Base-by-base conservation (phyloP, 1,284 basidiomycete species). In the Hemileia vastatrix region DNA sequence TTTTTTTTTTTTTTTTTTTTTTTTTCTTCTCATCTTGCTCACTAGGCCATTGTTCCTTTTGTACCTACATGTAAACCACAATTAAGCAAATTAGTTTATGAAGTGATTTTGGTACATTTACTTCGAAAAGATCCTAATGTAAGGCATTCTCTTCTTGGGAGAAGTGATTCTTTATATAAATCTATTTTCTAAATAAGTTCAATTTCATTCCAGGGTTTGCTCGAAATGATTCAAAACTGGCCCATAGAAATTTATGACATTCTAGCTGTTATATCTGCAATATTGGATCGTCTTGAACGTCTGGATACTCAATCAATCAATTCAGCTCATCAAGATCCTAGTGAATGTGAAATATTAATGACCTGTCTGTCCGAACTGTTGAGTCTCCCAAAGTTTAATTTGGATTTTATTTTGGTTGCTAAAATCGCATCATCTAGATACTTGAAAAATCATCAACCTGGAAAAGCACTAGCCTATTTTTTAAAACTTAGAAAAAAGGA, bases 81-180 rank as follows among this genome's bases (percentile, higher is more conserved):
- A 54, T 81, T 98, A 11, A 84, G 86, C 51, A 84, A 85, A 67
- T 76, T 91, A 27, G 88, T 95, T 2, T 99, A 98, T 76, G 93
- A 95, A 76, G 90, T 97, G 87, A 85, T 97, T 50, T 81, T 98
- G 1, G 90, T 85, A 0, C 83, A 96, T 74, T 88, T 92, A 72
- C 78, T 98, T 13, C 81, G 83, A 1, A 83, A 88, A 63, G 88
- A 96, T 74, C 83, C 82, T 70, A 77, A 82, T 68, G 90, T 88
- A 67, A 65, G n/a, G n/a, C n/a, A n/a, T n/a, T n/a, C n/a, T n/a
- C n/a, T n/a, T n/a, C n/a, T n/a, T n/a, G n/a, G n/a, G n/a, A n/a
- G n/a, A 18, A 15, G 18, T 15, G 43, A 18, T 45, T 15, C 15
- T 15, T 18, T 15, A 45, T 15, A 45, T 15, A 45, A 18, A 15